Evolutionary conservation across 2,329 filamentous ascomycete species (phyloP).

Genomic region (Nemania serpens): DNA sequence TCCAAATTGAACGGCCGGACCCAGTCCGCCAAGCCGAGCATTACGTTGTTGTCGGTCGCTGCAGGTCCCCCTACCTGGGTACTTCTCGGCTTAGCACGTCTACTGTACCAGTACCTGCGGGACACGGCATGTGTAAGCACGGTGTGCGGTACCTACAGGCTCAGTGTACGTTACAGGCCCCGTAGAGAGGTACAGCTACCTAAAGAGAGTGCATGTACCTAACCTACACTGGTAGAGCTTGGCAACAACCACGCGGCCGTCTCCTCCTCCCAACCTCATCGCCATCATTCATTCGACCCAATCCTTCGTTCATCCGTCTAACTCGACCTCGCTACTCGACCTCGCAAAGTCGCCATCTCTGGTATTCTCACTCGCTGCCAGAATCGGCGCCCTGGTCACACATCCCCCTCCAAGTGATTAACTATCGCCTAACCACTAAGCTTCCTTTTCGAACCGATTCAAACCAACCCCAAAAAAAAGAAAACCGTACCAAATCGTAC

Average conservation of each 20-base stretch:
- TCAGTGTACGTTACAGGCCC: too few relatives aligned
- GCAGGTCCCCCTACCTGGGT: not conserved
- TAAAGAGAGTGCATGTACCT: too few relatives aligned
- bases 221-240: too few relatives aligned
- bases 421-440: not conserved
- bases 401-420: too few relatives aligned
- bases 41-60: conserved; percentile 24
- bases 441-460: not conserved
- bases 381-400: not conserved
- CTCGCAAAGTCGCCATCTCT: not conserved
- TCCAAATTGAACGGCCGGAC: conserved; percentile 20
- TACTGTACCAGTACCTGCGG: too few relatives aligned
- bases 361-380: not conserved
- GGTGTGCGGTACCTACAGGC: too few relatives aligned
- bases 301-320: conserved; percentile 12
- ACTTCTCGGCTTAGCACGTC: not conserved
- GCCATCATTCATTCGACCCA: conserved; percentile 14
- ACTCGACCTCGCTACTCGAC: not conserved
- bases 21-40: conserved; percentile 24
- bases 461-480: too few relatives aligned
- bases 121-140: too few relatives aligned
- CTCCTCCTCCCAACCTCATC: conserved; percentile 29
- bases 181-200: too few relatives aligned
- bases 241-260: not conserved
- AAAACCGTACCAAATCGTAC: too few relatives aligned